Percentiles rank a stretch among this genome's conserved stretches.
phyloP scores from a whole-genome alignment of 768 basidiomycete species.

The Boletus barrowsii region DNA sequence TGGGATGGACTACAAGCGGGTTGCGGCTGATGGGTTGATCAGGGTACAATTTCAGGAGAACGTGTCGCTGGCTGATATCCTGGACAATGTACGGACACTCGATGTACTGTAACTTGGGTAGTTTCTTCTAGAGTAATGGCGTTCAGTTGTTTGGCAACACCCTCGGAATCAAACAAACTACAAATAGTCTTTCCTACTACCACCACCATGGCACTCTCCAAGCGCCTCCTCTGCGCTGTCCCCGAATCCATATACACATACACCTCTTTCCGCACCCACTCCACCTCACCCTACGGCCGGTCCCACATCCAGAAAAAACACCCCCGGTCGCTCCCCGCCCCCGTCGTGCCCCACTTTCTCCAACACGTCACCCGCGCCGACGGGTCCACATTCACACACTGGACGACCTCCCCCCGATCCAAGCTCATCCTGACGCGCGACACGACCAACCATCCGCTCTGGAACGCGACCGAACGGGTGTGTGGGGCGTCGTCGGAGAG shows the following conservation, averaged over 20 bases:
- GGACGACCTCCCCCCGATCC: constrained; percentile 84
- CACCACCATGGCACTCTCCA: constrained; percentile 15
- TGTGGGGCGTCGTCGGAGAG: constrained; percentile 45
- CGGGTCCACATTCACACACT: constrained; percentile 84
- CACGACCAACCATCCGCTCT: constrained; percentile 84
- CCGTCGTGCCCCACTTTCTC: constrained; percentile 81
- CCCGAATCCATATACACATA: constrained; percentile 11
- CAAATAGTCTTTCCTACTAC: neutral
- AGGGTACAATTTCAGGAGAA: too few species aligned
- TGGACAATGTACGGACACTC: too few species aligned
- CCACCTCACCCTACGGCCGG: constrained; percentile 78
- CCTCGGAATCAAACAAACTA: constrained; percentile 18
- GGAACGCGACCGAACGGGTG: constrained; percentile 64
- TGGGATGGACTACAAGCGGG: too few species aligned
- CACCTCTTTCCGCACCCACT: constrained; percentile 40
- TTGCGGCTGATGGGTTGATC: too few species aligned
- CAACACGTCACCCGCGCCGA: constrained; percentile 85
- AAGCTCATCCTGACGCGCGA: constrained; percentile 78
- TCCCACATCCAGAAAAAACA: constrained; percentile 80
- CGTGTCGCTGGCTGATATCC: too few species aligned
- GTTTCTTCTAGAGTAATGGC: too few species aligned
- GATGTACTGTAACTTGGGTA: too few species aligned
- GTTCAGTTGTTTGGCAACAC: constrained; percentile 19
- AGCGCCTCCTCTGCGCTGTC: constrained; percentile 5
- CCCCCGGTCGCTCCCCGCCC: constrained; percentile 67